phyloP scores from a whole-genome alignment of 306 rosid species.

The Cicer bijugum region DNA sequence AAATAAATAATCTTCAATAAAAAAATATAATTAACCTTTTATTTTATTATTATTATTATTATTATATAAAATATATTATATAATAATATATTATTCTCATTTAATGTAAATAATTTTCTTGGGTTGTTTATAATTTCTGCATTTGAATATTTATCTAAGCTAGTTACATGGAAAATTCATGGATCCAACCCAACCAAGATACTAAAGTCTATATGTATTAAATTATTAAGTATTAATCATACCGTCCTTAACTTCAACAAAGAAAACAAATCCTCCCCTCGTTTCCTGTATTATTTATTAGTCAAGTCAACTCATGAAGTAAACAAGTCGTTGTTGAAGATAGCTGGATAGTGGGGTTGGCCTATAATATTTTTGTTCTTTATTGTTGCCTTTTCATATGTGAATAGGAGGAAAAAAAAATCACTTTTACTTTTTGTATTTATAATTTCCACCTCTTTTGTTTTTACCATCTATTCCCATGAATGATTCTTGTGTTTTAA shows the following conservation, averaged over 20 bases:
- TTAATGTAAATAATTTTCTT: too few species aligned
- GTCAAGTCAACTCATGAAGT: constrained; percentile 43
- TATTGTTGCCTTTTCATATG: not conserved
- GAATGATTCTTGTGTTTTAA: not conserved
- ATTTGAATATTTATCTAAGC: not conserved
- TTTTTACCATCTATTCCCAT: not conserved
- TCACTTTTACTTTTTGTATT: not conserved
- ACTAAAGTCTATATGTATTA: too few species aligned
- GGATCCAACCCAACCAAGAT: too few species aligned
- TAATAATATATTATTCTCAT: too few species aligned
- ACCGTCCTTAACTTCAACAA: too few species aligned
- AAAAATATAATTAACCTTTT: too few species aligned
- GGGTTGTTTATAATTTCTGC: not conserved
- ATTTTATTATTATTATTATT: too few species aligned
- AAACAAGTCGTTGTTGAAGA: constrained; percentile 36
- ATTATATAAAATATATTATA: too few species aligned
- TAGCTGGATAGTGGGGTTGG: constrained; percentile 13
- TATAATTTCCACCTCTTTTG: not conserved
- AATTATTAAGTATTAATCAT: too few species aligned
- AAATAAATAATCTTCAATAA: too few species aligned
- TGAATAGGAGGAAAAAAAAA: not conserved
- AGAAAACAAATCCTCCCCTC: too few species aligned
- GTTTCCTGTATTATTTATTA: not conserved
- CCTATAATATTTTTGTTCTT: not conserved
- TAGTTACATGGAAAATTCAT: not conserved